A percentile compares a stretch with the other conserved stretches of the same genome.
Evolutionary conservation across 2,329 filamentous ascomycete species (phyloP).

Genomic region (Diaporthe batatas): DNA sequence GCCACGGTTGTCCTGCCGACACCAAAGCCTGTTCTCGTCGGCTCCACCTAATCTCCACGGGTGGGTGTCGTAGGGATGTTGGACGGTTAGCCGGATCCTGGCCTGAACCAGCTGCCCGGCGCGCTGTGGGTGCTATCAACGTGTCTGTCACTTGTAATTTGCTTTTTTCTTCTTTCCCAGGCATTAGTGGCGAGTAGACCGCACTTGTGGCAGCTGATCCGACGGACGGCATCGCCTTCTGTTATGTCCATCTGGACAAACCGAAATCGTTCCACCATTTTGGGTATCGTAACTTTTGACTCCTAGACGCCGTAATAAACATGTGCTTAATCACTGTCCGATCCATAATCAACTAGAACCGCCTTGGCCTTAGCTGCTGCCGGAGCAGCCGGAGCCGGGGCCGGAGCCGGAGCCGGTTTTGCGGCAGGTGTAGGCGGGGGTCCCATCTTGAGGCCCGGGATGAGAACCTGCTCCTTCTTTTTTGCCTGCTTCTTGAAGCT

Average conservation of each 20-base stretch:
- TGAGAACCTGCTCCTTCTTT: slow-evolving; percentile 84
- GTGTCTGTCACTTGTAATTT: background rate
- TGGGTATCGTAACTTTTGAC: slow-evolving; percentile 34
- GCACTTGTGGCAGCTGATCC: background rate
- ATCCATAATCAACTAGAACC: slow-evolving; percentile 33
- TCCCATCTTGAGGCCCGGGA: slow-evolving; percentile 91
- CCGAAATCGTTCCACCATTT: slow-evolving; percentile 2
- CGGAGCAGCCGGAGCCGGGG: background rate
- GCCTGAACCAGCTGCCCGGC: background rate
- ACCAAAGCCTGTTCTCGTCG: slow-evolving; percentile 10
- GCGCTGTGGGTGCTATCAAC: slow-evolving; percentile 1
- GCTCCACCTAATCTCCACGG: slow-evolving; percentile 31
- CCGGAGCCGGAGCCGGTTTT: slow-evolving; percentile 72
- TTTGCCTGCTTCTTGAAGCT: slow-evolving; percentile 83
- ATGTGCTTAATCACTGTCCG: slow-evolving; percentile 31
- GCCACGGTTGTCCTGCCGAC: background rate
- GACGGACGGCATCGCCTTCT: background rate
- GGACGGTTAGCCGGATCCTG: background rate
- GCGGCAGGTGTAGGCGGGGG: slow-evolving; percentile 47
- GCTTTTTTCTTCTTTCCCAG: background rate
- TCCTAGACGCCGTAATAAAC: slow-evolving; percentile 22
- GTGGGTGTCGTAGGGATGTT: slow-evolving; percentile 21
- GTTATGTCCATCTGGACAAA: background rate
- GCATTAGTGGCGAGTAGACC: background rate
- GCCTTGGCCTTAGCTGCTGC: slow-evolving; percentile 23